A percentile compares a stretch with the other conserved stretches of the same genome.
phyloP scores from a whole-genome alignment of 192 early-diverging fungal genomes.

The Gonapodya sp. region DNA sequence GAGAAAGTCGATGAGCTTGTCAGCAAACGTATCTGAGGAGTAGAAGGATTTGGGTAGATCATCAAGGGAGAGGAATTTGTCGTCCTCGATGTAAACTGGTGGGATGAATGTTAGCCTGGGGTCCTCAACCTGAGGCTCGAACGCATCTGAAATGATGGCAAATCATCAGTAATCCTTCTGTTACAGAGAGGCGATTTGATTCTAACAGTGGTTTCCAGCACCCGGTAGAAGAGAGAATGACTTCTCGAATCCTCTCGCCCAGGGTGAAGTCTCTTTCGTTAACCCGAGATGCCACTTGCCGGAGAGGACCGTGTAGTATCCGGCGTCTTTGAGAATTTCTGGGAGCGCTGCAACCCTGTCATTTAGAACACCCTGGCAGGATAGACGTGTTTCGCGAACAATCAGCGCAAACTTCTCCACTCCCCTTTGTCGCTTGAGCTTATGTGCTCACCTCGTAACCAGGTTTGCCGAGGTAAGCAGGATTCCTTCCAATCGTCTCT shows the following conservation, averaged over 20 bases:
- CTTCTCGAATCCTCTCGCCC: neutral
- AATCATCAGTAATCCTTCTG: too few relatives aligned
- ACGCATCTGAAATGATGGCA: neutral
- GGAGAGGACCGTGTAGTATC: too few relatives aligned
- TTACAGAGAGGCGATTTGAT: too few relatives aligned
- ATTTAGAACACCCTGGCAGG: too few relatives aligned
- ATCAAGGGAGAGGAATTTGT: neutral
- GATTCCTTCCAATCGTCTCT: neutral
- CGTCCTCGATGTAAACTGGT: neutral
- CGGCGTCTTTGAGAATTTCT: neutral
- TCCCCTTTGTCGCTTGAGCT: too few relatives aligned
- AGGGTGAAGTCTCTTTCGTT: neutral
- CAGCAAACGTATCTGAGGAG: neutral
- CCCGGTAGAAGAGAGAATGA: neutral
- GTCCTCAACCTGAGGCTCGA: neutral
- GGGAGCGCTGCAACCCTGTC: neutral
- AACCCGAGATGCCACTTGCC: neutral
- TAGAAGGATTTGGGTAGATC: neutral
- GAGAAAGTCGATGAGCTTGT: neutral
- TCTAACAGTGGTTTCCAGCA: too few relatives aligned
- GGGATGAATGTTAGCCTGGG: too few relatives aligned
- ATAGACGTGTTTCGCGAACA: too few relatives aligned
- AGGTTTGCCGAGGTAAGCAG: neutral
- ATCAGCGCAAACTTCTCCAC: too few relatives aligned
- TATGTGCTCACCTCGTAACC: neutral